Evolutionary conservation across 345 rosid genomes (phyloP).

Genomic region (Eucalyptus fibrosa): DNA sequence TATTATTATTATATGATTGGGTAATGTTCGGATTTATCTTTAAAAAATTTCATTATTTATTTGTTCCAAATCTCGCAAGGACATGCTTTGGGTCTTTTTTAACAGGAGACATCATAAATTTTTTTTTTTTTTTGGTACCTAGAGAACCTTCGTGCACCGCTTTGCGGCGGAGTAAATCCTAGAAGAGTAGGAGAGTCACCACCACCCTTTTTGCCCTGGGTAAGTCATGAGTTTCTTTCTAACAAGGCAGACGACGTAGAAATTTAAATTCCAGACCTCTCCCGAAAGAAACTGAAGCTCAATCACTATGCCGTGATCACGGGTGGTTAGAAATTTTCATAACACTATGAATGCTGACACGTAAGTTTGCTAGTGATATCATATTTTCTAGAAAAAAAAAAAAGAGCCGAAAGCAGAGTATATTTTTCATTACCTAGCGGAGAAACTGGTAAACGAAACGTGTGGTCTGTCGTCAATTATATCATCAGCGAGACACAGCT

Average conservation of each 20-base stretch:
- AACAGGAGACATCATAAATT: neutral
- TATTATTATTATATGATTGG: neutral
- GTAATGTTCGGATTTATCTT: neutral
- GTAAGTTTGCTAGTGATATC: too few species aligned
- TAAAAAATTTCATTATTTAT: neutral
- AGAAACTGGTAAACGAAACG: neutral
- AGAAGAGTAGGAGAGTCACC: too few species aligned
- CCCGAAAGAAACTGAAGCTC: too few species aligned
- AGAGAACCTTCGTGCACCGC: too few species aligned
- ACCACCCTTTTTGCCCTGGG: too few species aligned
- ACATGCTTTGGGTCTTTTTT: neutral
- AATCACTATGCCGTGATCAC: too few species aligned
- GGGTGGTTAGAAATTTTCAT: neutral
- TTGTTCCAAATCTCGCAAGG: neutral
- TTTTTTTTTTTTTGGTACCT: too few species aligned
- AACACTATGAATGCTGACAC: neutral
- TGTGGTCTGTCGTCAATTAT: neutral
- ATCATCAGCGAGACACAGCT: neutral
- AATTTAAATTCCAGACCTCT: too few species aligned
- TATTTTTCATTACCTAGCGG: neutral
- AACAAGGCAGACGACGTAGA: too few species aligned
- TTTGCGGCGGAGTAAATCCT: fast-evolving
- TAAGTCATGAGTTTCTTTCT: too few species aligned
- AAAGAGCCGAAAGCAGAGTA: neutral
- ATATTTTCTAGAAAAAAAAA: neutral